Base-by-base conservation (phyloP, 441 rosid species). In the Hura crepitans region DNA sequence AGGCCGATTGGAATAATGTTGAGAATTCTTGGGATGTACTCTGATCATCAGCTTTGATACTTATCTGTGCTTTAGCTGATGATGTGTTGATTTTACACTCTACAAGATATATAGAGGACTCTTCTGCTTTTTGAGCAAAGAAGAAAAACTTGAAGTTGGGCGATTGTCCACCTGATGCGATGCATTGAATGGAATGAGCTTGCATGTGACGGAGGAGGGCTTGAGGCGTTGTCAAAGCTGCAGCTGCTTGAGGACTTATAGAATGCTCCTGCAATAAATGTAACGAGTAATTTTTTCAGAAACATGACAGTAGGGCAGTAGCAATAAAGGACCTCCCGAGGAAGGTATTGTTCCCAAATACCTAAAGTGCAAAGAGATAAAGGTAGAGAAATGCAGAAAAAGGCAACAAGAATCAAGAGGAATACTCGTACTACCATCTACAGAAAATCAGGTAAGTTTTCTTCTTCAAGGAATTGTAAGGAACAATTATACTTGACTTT, bases 91-190 rank as follows among this genome's bases (percentile, higher is more conserved):
- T 84, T 82, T 89, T 83, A 75, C 96, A 92, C 81, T 90, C 99
- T 7, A 88, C 82, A 23, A 90, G 97, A 75, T 82, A 90, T 72
- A 72, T 83, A 14, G 86, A 87, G 13, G 89, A 35, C 49, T 82
- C 94, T 74, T 89, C 92, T 3, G 84, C 91, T 81, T 90, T 95
- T 60, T 92, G 96, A 35, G 95, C 94, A 55, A 89, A 89, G 89
- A 95, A 92, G 89, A 95, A 95, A 74, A 95, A 95, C 83, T 92
- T 95, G 73, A 89, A 89, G 85, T 87, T 89, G 18, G 96, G 91
- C 8, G 93, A 78, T 78, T 92, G 98, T 45, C 97, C 99, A 1
- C 98, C 98, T 0, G 97, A 92, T 67, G 96, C 99, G 22, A 90
- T 95, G 82, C 98, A 95, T 49, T 90, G 96, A 76, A 92, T 81